A percentile compares a stretch with the other conserved stretches of the same genome.
Evolutionary conservation across 1,284 basidiomycete species (phyloP).

Genomic region (Rhodotorula sp.): DNA sequence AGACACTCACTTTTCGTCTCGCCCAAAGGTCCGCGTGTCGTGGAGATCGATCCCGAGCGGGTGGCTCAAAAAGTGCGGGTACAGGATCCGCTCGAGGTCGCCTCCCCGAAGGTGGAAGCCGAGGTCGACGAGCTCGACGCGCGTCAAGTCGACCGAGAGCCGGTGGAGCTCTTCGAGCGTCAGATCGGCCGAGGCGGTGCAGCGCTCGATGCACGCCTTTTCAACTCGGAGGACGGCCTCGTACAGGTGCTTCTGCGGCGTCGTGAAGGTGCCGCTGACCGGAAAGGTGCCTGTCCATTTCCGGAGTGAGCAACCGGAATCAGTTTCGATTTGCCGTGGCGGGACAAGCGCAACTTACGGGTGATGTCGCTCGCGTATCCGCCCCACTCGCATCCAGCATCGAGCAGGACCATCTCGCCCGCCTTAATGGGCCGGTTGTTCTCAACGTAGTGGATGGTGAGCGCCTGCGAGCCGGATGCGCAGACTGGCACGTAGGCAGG

Average conservation of each 20-base stretch:
- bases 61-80: conserved; percentile 84
- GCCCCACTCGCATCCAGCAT: conserved; percentile 63
- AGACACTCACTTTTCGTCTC: conserved; percentile 48
- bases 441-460: conserved; percentile 88
- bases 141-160: conserved; percentile 67
- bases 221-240: conserved; percentile 74
- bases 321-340: too few relatives aligned
- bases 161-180: conserved; percentile 77
- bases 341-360: conserved; percentile 44
- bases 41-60: conserved; percentile 59
- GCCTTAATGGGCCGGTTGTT: conserved; percentile 74
- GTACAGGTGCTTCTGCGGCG: conserved; percentile 84
- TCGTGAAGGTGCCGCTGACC: conserved; percentile 72
- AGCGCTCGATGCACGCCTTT: conserved; percentile 65
- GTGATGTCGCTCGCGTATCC: conserved; percentile 97
- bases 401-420: conserved; percentile 79
- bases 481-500: conserved; percentile 93
- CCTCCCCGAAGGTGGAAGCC: conserved; percentile 70
- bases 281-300: conserved; percentile 68
- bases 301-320: not conserved
- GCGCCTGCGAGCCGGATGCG: conserved; percentile 69
- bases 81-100: conserved; percentile 69
- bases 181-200: conserved; percentile 59
- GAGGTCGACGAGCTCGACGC: conserved; percentile 72
- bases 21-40: conserved; percentile 52